Conservation (phyloP, 2,329 filamentous ascomycete genomes). For the Didymella pomorum region DNA sequence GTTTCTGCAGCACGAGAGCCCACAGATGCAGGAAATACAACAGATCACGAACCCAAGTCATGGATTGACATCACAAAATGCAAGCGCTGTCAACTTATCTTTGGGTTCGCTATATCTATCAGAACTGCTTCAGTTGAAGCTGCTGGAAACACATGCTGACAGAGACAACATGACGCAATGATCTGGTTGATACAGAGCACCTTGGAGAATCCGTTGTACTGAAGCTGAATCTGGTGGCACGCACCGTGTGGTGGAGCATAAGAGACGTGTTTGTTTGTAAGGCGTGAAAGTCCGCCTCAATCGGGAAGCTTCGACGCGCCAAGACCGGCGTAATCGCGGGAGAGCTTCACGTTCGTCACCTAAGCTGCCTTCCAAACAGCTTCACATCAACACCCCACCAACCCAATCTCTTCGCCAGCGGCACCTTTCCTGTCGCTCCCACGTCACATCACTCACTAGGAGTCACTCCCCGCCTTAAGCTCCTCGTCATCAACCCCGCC, state of each 20-base stretch:
- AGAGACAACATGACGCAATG: too few relatives aligned
- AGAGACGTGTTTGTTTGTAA: background rate
- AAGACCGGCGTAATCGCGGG: conserved; percentile 35
- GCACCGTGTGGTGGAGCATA: background rate
- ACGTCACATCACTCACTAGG: conserved; percentile 2
- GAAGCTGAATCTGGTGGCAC: background rate
- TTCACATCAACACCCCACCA: conserved; percentile 30
- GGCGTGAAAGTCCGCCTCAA: conserved; percentile 5
- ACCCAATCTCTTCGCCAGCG: conserved; percentile 17
- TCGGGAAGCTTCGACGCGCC: conserved; percentile 28
- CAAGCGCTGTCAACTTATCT: too few relatives aligned
- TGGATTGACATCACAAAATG: too few relatives aligned
- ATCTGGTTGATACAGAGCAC: too few relatives aligned
- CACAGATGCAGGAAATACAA: too few relatives aligned
- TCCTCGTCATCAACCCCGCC: conserved; percentile 15
- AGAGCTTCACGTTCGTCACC: conserved; percentile 46
- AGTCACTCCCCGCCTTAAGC: background rate
- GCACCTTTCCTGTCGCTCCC: conserved; percentile 11
- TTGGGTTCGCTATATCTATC: too few relatives aligned
- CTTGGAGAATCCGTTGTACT: too few relatives aligned
- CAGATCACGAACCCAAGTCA: too few relatives aligned
- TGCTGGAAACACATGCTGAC: too few relatives aligned
- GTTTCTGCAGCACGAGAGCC: background rate
- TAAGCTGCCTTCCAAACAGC: conserved; percentile 46
- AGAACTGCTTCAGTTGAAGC: too few relatives aligned